Evolutionary conservation across 345 rosid species (phyloP).

Genomic region (Eucalyptus virginea): DNA sequence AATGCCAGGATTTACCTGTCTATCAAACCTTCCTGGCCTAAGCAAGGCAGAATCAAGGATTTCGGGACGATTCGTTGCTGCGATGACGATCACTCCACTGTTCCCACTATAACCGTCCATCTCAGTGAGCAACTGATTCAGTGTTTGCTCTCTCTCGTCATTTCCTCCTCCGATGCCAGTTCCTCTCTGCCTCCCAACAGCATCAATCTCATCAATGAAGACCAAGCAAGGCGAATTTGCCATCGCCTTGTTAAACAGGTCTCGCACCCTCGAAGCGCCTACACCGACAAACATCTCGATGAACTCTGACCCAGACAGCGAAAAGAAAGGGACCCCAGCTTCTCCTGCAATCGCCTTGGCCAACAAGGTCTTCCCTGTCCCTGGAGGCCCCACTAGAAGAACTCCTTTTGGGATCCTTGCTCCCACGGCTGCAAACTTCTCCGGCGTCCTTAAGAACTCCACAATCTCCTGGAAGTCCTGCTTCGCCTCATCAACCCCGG

Average conservation of each 20-base stretch:
- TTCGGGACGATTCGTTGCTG: conserved; percentile 72
- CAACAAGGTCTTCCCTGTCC: conserved; percentile 66
- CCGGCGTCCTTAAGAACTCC: conserved; percentile 51
- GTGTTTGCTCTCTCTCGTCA: conserved; percentile 76
- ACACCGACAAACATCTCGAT: conserved; percentile 79
- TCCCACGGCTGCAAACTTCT: conserved; percentile 56
- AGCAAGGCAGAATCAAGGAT: conserved; percentile 71
- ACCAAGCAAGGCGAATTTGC: conserved; percentile 57
- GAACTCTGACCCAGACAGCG: conserved; percentile 67
- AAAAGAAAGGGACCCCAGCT: conserved; percentile 73
- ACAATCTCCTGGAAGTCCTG: conserved; percentile 74
- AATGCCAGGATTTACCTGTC: conserved; percentile 25
- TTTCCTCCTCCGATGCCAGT: conserved; percentile 85
- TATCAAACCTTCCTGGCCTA: conserved; percentile 71
- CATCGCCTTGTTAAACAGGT: conserved; percentile 76
- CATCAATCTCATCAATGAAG: conserved; percentile 81
- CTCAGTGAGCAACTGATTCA: conserved; percentile 72
- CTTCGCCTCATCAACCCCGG: conserved; percentile 85
- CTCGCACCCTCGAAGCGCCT: conserved; percentile 70
- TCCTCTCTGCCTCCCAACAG: conserved; percentile 72
- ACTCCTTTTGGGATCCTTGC: conserved; percentile 68
- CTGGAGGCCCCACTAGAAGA: conserved; percentile 56
- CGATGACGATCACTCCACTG: conserved; percentile 61
- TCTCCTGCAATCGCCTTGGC: conserved; percentile 83
- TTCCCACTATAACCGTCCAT: conserved; percentile 66